A percentile compares a stretch with the other conserved stretches of the same genome.
Evolutionary conservation across 805 yeast genomes (phyloP).

Genomic region (Cyberlindnera mycetangii): DNA sequence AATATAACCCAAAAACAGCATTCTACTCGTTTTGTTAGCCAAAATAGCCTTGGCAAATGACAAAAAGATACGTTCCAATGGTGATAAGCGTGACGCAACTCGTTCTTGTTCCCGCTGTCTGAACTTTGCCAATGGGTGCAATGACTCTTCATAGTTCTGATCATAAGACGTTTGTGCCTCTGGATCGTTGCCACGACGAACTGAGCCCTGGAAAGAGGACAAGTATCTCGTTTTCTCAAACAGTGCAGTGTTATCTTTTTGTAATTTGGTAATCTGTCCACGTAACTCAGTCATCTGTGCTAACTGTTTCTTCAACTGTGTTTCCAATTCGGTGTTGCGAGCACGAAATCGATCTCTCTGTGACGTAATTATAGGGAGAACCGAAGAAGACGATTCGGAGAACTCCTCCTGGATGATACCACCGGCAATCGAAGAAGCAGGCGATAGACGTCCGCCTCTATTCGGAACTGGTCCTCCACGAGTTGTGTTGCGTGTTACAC

Average conservation of each 20-base stretch:
- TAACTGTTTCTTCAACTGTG: constrained; percentile 63
- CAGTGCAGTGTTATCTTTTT: constrained; percentile 71
- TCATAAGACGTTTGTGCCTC: constrained; percentile 54
- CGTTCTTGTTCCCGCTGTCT: constrained; percentile 75
- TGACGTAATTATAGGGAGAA: constrained; percentile 85
- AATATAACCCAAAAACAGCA: constrained; percentile 72
- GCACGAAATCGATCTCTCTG: constrained; percentile 91
- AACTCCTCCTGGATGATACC: constrained; percentile 34
- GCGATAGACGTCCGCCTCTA: constrained; percentile 38
- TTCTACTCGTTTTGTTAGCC: constrained; percentile 68
- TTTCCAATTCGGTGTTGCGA: constrained; percentile 81
- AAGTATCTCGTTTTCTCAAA: constrained; percentile 75
- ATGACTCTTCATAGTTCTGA: constrained; percentile 65
- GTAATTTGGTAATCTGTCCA: constrained; percentile 59
- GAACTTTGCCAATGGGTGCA: constrained; percentile 83
- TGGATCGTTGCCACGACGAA: constrained; percentile 22
- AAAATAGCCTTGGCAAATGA: constrained; percentile 71
- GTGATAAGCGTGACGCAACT: constrained; percentile 66
- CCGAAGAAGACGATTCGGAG: constrained; percentile 39
- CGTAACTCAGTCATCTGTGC: constrained; percentile 55
- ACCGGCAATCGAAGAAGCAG: constrained; percentile 52
- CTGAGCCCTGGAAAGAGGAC: constrained; percentile 42
- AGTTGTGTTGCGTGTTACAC: constrained; percentile 29
- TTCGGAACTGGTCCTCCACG: constrained; percentile 18
- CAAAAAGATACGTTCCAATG: constrained; percentile 74